A percentile compares a stretch with the other conserved stretches of the same genome.
These are phyloP conservation scores for Aspergillus aculeatus DNA, from an alignment of 2,329 filamentous ascomycete species.

Conservation along the genomic window DNA sequence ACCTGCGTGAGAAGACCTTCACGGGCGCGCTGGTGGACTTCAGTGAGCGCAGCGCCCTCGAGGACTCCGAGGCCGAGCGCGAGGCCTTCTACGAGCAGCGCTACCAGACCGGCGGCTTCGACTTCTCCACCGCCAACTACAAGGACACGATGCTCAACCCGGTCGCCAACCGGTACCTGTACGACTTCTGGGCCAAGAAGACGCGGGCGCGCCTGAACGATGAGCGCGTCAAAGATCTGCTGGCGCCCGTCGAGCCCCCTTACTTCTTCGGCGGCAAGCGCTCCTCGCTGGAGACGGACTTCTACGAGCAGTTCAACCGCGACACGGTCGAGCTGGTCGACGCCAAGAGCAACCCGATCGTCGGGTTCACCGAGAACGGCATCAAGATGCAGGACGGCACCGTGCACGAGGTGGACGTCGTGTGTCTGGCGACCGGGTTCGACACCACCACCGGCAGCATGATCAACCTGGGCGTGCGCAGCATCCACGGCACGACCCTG, in stretches of 20 bases:
- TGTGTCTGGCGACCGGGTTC: conserved; percentile 50
- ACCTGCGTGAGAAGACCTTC: conserved; percentile 11
- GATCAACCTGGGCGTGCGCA: conserved; percentile 40
- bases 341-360: conserved; percentile 18
- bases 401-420: conserved; percentile 41
- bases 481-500: conserved; percentile 31
- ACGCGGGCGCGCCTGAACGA: conserved; percentile 53
- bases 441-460: conserved; percentile 45
- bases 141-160: conserved; percentile 49
- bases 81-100: conserved; percentile 18
- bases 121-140: conserved; percentile 41
- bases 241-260: conserved; percentile 55
- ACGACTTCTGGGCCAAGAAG: conserved; percentile 58
- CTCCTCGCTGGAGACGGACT: conserved; percentile 49
- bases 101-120: conserved; percentile 20
- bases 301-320: conserved; percentile 52
- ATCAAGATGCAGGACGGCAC: conserved; percentile 41
- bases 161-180: conserved; percentile 53
- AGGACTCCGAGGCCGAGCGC: conserved; percentile 11
- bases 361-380: conserved; percentile 27
- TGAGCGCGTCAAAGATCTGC: conserved; percentile 49
- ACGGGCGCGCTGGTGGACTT: conserved; percentile 16
- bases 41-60: conserved; percentile 1
- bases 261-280: conserved; percentile 59
- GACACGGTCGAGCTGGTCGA: conserved; percentile 39